These are phyloP conservation scores for Apiospora saccharicola DNA, from an alignment of 2,329 filamentous ascomycete genomes.

Conservation along the genomic window DNA sequence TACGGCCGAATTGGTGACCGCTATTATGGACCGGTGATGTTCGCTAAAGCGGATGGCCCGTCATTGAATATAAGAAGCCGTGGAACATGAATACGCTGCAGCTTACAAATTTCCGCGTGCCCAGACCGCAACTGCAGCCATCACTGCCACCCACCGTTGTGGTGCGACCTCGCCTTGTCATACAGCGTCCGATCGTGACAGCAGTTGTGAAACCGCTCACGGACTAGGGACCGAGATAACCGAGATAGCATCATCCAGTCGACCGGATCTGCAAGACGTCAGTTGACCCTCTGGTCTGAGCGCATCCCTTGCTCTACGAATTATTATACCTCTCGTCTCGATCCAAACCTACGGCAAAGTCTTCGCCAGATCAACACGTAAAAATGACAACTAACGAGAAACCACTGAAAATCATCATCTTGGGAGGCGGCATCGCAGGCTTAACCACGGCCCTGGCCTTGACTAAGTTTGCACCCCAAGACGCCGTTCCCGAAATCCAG, in stretches of 20 bases:
- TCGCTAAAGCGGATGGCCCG: not conserved
- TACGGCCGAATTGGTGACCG: not conserved
- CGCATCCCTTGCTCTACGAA: not conserved
- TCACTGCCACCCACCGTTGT: not conserved
- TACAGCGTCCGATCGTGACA: slow-evolving; percentile 17
- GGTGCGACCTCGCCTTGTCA: not conserved
- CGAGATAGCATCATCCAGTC: slow-evolving; percentile 14
- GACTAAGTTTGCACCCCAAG: slow-evolving; percentile 27
- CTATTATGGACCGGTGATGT: not conserved
- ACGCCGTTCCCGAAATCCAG: slow-evolving; percentile 22
- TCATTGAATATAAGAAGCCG: not conserved
- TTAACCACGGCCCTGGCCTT: slow-evolving; percentile 26
- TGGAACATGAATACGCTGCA: too few species aligned
- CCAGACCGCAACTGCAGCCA: not conserved
- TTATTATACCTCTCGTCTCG: too few species aligned
- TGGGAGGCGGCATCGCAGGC: slow-evolving; percentile 28
- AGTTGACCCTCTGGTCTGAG: not conserved
- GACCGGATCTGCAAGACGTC: not conserved
- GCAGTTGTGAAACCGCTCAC: slow-evolving; percentile 19
- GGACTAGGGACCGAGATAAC: slow-evolving; percentile 7
- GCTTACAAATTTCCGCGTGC: not conserved
- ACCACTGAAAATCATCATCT: slow-evolving; percentile 25
- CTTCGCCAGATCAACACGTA: not conserved
- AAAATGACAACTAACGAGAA: not conserved
- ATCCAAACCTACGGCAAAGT: not conserved